Percentiles rank a stretch among this genome's conserved stretches.
phyloP scores from a whole-genome alignment of 495 filamentous ascomycete genomes.

The Penicillium soppii region DNA sequence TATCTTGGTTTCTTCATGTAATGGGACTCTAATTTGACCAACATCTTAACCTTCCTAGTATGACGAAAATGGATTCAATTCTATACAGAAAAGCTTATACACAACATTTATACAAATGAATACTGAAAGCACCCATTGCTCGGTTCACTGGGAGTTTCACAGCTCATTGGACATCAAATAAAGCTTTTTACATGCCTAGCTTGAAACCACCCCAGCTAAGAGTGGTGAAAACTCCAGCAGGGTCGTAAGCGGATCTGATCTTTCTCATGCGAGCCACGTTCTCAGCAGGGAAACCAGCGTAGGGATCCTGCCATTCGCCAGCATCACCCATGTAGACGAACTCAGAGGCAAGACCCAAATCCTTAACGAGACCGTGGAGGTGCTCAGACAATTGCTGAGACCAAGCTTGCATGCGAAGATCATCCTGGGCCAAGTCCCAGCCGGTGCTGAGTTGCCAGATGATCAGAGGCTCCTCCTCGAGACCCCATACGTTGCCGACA shows the following conservation, averaged over 20 bases:
- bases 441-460: constrained; percentile 33
- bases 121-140: too few species aligned
- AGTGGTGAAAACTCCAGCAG: constrained; percentile 16
- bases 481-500: constrained; percentile 44
- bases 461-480: constrained; percentile 22
- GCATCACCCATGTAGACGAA: constrained; percentile 43
- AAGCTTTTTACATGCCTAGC: constrained; percentile 15
- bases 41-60: too few species aligned
- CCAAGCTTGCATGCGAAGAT: constrained; percentile 34
- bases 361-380: constrained; percentile 18
- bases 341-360: constrained; percentile 19
- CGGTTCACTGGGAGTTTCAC: too few species aligned
- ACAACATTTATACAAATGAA: too few species aligned
- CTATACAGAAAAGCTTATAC: too few species aligned
- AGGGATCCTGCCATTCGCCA: constrained; percentile 38
- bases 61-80: too few species aligned
- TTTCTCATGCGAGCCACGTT: constrained; percentile 31
- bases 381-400: constrained; percentile 17
- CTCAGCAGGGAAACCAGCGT: constrained; percentile 35
- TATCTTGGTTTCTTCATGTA: background rate
- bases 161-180: too few species aligned
- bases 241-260: constrained; percentile 38
- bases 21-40: too few species aligned
- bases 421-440: constrained; percentile 24
- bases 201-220: constrained; percentile 34